phyloP scores from a whole-genome alignment of 805 yeast species.

The Torulaspora microellipsoides region DNA sequence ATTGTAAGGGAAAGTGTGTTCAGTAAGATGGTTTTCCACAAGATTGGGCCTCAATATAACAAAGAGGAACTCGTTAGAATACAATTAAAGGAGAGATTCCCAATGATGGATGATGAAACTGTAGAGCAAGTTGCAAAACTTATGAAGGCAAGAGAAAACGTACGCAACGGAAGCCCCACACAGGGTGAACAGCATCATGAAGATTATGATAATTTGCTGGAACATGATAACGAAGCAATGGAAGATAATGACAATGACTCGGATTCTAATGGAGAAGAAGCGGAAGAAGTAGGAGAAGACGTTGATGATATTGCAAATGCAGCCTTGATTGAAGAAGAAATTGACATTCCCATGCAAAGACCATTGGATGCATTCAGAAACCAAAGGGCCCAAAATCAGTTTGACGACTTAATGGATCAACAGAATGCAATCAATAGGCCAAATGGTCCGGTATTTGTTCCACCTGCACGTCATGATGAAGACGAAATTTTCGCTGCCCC shows the following conservation, averaged over 20 bases:
- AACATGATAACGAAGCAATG: constrained; percentile 8
- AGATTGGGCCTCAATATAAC: constrained; percentile 47
- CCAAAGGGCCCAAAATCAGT: constrained; percentile 23
- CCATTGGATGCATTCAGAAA: constrained; percentile 20
- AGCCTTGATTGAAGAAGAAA: constrained; percentile 13
- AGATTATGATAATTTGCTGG: constrained; percentile 6
- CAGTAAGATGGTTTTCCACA: constrained; percentile 49
- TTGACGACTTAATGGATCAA: constrained; percentile 21
- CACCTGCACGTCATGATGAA: constrained; percentile 7
- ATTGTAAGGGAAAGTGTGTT: constrained; percentile 69
- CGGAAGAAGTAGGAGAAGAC: constrained; percentile 18
- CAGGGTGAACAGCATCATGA: constrained; percentile 11
- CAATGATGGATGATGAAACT: constrained; percentile 33
- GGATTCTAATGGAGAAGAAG: constrained; percentile 12
- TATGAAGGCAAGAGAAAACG: constrained; percentile 31
- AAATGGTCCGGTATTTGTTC: constrained; percentile 2
- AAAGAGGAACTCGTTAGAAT: constrained; percentile 27
- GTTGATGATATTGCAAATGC: constrained; percentile 10
- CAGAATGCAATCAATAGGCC: constrained; percentile 8
- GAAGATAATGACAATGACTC: constrained; percentile 17
- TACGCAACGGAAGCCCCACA: constrained; percentile 11
- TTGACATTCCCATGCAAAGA: constrained; percentile 13
- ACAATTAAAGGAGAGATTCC: constrained; percentile 30
- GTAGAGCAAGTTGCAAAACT: constrained; percentile 26
- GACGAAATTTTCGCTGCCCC: constrained; percentile 16